These are phyloP conservation scores for Paecilomyces variotii DNA, from an alignment of 2,329 filamentous ascomycete genomes.

Conservation along the genomic window DNA sequence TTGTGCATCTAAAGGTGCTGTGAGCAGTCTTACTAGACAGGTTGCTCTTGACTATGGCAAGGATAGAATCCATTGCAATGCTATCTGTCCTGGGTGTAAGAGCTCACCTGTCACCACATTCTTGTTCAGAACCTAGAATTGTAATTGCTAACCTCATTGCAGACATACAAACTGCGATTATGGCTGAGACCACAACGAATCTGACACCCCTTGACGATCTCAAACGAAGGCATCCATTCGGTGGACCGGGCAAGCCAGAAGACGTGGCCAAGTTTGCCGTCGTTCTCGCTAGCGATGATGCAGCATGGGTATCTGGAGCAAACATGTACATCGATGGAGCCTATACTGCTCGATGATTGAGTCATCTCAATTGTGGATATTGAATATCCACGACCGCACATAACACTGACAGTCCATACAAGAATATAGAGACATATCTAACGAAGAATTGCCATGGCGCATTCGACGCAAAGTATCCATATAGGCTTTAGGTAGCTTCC, in stretches of 20 bases:
- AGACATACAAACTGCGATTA: slow-evolving; percentile 3
- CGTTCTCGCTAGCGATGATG: background rate
- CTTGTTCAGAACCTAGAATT: slow-evolving; percentile 36
- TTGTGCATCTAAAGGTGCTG: slow-evolving; percentile 43
- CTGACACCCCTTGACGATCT: slow-evolving; percentile 12
- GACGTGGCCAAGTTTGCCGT: background rate
- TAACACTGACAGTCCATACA: background rate
- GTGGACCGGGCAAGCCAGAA: slow-evolving; percentile 19
- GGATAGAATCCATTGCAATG: slow-evolving; percentile 29
- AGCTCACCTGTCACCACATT: slow-evolving; percentile 46
- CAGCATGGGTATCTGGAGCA: background rate
- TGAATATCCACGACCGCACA: background rate
- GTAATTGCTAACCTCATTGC: slow-evolving; percentile 10
- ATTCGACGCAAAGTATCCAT: background rate
- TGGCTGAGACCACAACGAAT: slow-evolving; percentile 8
- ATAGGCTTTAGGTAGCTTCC: background rate
- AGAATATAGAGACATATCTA: background rate
- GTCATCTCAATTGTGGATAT: background rate
- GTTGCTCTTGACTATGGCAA: slow-evolving; percentile 44
- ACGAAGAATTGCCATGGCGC: background rate
- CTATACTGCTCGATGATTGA: background rate
- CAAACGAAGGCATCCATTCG: slow-evolving; percentile 17
- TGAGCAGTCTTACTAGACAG: slow-evolving; percentile 42
- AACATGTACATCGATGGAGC: background rate
- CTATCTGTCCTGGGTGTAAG: background rate